Evolutionary conservation across 192 early-diverging fungal genomes (phyloP).

Genomic region (Backusella westeae): DNA sequence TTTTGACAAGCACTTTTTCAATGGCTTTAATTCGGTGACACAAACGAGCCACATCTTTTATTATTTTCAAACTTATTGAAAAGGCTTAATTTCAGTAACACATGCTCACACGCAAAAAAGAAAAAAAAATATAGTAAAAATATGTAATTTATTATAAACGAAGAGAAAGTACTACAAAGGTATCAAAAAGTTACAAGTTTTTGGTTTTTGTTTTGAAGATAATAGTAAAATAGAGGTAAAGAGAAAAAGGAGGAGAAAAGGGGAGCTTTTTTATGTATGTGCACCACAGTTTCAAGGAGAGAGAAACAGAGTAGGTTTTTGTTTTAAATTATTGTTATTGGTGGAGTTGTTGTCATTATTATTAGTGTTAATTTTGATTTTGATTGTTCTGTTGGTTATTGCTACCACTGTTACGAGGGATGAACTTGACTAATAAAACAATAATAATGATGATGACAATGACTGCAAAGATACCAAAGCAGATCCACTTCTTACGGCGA

Average conservation of each 20-base stretch:
- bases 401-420: constrained; percentile 15
- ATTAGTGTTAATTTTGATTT: background rate
- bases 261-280: background rate
- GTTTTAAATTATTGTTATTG: background rate
- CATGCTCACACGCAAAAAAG: background rate
- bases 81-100: background rate
- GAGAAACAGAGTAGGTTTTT: background rate
- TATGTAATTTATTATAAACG: background rate
- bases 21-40: background rate
- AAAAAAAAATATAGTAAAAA: background rate
- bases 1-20: background rate
- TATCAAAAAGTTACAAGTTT: background rate
- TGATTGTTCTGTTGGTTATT: background rate
- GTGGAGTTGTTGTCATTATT: background rate
- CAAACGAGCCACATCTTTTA: background rate
- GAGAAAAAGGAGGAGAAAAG: background rate
- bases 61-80: background rate
- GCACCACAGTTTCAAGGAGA: constrained; percentile 4
- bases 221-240: background rate
- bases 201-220: constrained; percentile 2
- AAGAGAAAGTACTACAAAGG: background rate
- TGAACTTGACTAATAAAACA: constrained; percentile 32
- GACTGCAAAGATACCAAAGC: constrained; percentile 40
- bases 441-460: constrained; percentile 44
- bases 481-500: constrained; percentile 60